Base-by-base conservation (phyloP, 2,329 filamentous ascomycete species). In the Fusarium pseudocircinatum region DNA sequence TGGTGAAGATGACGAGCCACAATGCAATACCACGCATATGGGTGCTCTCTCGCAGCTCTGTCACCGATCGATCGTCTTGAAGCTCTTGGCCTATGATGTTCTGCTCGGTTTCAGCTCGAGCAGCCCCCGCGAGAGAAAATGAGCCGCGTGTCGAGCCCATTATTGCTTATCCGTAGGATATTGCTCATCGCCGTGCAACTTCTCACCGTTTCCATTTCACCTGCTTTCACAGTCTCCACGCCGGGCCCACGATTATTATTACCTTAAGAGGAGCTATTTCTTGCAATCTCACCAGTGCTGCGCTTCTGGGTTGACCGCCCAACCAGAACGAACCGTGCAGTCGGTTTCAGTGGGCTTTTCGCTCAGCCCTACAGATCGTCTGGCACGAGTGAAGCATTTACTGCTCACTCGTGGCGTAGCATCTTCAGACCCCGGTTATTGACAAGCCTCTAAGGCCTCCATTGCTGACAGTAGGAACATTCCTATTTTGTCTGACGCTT, bases 351-450 rank as follows among this genome's bases (percentile, higher is more conserved):
- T 70, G 67, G 75, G 68, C 64, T 76, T 68, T 50, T 74, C 53
- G 39, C 74, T 77, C 75, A 77, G 76, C 76, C 76, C 76, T 78
- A 78, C 60, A 58, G 68, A 52, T 67, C 47, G 63, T 63, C 70
- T 74, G 60, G 61, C 54, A 67, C 34, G 58, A 71, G 69, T 65
- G 69, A 71, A 65, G 59, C 53, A 64, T 40, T 53, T 76, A 68
- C 75, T 74, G 73, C 72, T 72, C 70, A 62, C 49, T 67, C 68
- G 76, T 74, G 76, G 76, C 76, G 74, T 77, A 78, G 76, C 75
- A 76, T 74, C 67, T 43, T 57, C 42, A 57, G 60, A 75, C 69
- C 75, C 75, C 47, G 58, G 72, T 47, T 61, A 64, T 62, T 52
- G 65, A 68, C 65, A 61, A 64, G 64, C 67, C 66, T 74, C 64